Evolutionary conservation across 1,139 yeast species (phyloP), one percentile per base, ranked within the genome.

Genomic region (Yamadazyma conglobata): DNA sequence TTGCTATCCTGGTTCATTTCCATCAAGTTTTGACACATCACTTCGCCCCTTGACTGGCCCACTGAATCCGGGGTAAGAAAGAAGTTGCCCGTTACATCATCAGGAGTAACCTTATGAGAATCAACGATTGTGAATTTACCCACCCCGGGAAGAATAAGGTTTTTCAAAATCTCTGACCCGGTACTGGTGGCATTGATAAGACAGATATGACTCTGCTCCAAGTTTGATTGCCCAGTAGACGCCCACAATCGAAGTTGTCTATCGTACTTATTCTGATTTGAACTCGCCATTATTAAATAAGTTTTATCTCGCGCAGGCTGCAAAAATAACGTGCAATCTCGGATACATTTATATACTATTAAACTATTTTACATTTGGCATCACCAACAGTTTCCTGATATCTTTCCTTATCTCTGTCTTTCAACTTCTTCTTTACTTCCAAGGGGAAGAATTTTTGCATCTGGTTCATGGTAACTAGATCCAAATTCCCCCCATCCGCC

Each of bases 231-330:
- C 3, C 97, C 97, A 2, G 71, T 56, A 0, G 72, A 48, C 0
- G 87, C 91, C 98, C 98, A 91, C 12, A 91, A 61, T 24, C 97
- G 70, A 37, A 89, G 60, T 53, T 91, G 98, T 27, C 98, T 71
- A 56, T 91, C 97, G 53, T 87, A 89, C 42, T 76, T 76, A 31
- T 63, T 51, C 22, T 52, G 52, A 40, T 63, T 69, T 28, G 65
- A 66, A 41, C 64, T 64, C 34, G 39, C 40, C 52, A 44, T 58
- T 9, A 6, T 8, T 10, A 11, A n/a, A 17, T 17, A 17, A 6
- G 19, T 9, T 6, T 17, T 17, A 6, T 17, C n/a, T n/a, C n/a
- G n/a, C n/a, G n/a, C n/a, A n/a, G n/a, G n/a, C n/a, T n/a, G n/a
- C n/a, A n/a, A n/a, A n/a, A n/a, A n/a, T n/a, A n/a, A n/a, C n/a